These are phyloP conservation scores for Euphorbia lathyris DNA, from an alignment of 345 rosid species.

Conservation along the genomic window DNA sequence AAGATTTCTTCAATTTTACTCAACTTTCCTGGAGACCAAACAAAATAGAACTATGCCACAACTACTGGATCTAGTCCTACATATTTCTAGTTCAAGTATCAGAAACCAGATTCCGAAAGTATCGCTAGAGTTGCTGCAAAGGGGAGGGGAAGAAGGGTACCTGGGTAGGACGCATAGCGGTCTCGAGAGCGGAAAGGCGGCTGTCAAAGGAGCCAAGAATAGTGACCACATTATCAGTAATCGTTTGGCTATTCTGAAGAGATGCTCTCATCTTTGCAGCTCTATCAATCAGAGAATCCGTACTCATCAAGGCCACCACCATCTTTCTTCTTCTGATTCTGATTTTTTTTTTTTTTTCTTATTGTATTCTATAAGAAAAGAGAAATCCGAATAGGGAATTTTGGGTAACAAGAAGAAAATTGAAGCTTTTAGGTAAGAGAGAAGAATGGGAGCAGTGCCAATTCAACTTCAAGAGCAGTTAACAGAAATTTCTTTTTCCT, in stretches of 20 bases:
- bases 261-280: constrained; percentile 77
- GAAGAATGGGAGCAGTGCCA: neutral
- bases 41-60: constrained; percentile 8
- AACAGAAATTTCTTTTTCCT: too few species aligned
- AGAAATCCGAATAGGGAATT: too few species aligned
- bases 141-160: constrained; percentile 29
- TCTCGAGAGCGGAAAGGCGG: constrained; percentile 96
- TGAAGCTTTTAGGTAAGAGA: too few species aligned
- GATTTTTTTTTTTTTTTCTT: neutral
- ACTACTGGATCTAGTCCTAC: neutral
- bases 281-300: constrained; percentile 74
- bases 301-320: constrained; percentile 41
- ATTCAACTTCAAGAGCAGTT: neutral
- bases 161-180: constrained; percentile 99
- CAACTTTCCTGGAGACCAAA: neutral
- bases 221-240: constrained; percentile 80
- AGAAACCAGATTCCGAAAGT: too few species aligned
- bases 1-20: neutral
- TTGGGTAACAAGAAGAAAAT: too few species aligned
- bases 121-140: too few species aligned
- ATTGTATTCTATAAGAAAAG: neutral
- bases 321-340: constrained; percentile 14
- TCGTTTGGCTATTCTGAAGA: constrained; percentile 81
- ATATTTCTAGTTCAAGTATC: too few species aligned
- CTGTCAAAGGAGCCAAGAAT: constrained; percentile 96